Evolutionary conservation across 2,329 filamentous ascomycete genomes (phyloP), one percentile per base, ranked within the genome.

Genomic region (Aspergillus fijiensis): DNA sequence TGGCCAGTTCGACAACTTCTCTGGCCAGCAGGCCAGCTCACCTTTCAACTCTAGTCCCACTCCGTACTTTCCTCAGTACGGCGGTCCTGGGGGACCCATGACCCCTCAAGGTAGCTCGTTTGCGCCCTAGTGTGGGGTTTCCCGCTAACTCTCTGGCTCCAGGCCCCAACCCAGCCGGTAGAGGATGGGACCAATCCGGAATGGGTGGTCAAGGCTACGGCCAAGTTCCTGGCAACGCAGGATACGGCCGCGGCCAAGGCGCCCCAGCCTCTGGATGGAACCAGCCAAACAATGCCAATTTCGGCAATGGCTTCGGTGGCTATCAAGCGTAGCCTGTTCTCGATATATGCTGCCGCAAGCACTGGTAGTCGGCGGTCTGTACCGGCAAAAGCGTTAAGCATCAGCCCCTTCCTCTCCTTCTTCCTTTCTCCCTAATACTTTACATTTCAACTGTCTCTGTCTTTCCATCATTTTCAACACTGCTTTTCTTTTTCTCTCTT

Each of bases 1-100:
- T 70, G 85, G 88, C 67, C 84, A 90, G 71, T 90, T 89, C 68
- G 96, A 96, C 70, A 91, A 91, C 69, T 94, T 90, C 74, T 88
- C 90, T 69, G 89, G 93, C 57, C 90, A 93, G 74, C 91, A 87
- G 70, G 89, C 87, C 78, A 88, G 84, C 67, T 86, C 85, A 57
- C 81, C 80, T 58, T 96, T 76, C 69, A 74, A 89, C 73, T 89
- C 90, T 65, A 90, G 88, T 69, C 91, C 91, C 49, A 90, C 91
- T 61, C 81, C 83, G 39, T 97, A 92, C 82, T 98, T 97, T 77
- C 92, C 94, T 67, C 95, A 98, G 79, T 98, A 98, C 74, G 89
- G 90, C 74, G 91, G 91, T 85, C 85, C 83, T 62, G 77, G 76
- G 63, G 81, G 80, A 67, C 81, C 84, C 27, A 87, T 89, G 83